Percentiles rank a stretch among this genome's conserved stretches.
Conservation (phyloP, 805 yeast species). For the Cyberlindnera saturnus region DNA sequence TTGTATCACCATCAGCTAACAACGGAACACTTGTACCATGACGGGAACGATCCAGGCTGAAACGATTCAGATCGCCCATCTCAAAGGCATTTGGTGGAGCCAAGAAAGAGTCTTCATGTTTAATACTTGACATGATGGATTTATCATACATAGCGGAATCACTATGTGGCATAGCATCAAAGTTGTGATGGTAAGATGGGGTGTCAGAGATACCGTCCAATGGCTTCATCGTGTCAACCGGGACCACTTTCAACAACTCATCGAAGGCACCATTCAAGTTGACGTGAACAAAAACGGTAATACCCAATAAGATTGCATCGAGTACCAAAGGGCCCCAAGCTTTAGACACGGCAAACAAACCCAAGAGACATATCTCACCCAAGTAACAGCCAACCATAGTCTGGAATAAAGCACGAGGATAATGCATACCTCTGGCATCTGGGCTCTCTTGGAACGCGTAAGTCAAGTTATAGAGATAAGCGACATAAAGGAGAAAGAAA, state of each 20-base stretch:
- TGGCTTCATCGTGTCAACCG: slow-evolving; percentile 71
- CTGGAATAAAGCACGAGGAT: slow-evolving; percentile 86
- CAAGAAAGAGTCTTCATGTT: slow-evolving; percentile 4
- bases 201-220: slow-evolving; percentile 66
- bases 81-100: slow-evolving; percentile 22
- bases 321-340: slow-evolving; percentile 92
- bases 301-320: slow-evolving; percentile 56
- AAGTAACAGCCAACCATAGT: slow-evolving; percentile 82
- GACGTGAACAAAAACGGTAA: slow-evolving; percentile 65
- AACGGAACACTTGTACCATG: slow-evolving; percentile 42
- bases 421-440: slow-evolving; percentile 76
- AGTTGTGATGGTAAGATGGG: slow-evolving; percentile 37
- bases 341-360: slow-evolving; percentile 83
- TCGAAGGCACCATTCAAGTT: slow-evolving; percentile 63
- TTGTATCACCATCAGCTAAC: slow-evolving; percentile 55
- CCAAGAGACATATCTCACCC: slow-evolving; percentile 81
- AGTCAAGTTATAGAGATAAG: slow-evolving; percentile 70
- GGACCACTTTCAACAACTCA: slow-evolving; percentile 49
- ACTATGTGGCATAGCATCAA: slow-evolving; percentile 4
- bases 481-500: slow-evolving; percentile 66
- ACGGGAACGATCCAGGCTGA: slow-evolving; percentile 16
- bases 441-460: slow-evolving; percentile 64
- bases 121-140: slow-evolving; percentile 3
- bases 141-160: slow-evolving; percentile 6
- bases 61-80: slow-evolving; percentile 19